phyloP scores from a whole-genome alignment of 208 protist species.

The Acanthamoeba culbertsoni region DNA sequence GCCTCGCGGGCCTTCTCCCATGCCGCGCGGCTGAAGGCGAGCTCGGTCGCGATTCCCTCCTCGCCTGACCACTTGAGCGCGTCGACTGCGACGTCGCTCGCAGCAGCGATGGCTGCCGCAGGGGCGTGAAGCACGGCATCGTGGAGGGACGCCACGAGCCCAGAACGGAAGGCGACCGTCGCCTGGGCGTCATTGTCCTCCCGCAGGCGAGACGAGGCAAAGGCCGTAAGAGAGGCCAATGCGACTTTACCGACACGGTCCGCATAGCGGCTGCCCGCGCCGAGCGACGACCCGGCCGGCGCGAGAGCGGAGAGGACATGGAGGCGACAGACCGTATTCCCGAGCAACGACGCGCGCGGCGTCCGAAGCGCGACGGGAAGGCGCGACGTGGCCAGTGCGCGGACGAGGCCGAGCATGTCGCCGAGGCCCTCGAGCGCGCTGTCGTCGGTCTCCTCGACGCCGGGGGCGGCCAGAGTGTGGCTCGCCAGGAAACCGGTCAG shows the following conservation, averaged over 20 bases:
- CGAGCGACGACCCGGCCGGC: background rate
- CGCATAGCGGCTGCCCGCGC: background rate
- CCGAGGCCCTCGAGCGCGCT: background rate
- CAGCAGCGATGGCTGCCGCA: background rate
- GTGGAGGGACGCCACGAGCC: background rate
- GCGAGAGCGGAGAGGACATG: background rate
- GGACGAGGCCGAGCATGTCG: background rate
- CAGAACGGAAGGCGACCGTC: background rate
- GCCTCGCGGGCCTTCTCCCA: background rate
- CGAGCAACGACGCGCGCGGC: background rate
- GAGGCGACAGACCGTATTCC: slow-evolving; percentile 15
- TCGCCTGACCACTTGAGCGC: background rate
- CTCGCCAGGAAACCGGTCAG: background rate
- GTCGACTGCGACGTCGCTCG: background rate
- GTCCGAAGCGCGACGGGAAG: background rate
- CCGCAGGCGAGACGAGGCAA: background rate
- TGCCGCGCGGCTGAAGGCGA: background rate
- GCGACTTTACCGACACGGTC: background rate
- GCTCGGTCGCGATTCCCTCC: background rate
- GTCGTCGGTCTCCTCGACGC: background rate
- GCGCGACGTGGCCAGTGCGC: background rate
- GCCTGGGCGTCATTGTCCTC: background rate
- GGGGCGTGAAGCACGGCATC: background rate
- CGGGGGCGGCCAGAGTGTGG: background rate
- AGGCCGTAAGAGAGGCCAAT: background rate